Evolutionary conservation across 805 yeast genomes (phyloP).

Genomic region (Suhomyces sp.): DNA sequence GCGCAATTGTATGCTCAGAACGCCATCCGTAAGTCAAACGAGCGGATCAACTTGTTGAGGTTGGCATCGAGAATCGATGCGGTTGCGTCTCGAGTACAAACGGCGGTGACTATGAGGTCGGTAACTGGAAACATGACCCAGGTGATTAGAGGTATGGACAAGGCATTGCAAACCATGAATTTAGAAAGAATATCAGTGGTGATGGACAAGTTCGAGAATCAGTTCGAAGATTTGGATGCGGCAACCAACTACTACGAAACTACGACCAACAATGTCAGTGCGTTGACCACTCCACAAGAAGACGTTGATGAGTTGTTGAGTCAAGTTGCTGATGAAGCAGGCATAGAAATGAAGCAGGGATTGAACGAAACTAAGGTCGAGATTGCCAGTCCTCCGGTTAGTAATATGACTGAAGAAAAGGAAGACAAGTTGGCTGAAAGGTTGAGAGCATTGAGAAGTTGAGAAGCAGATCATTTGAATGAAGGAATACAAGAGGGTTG

Average conservation of each 20-base stretch:
- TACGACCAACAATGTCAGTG: conserved; percentile 85
- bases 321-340: conserved; percentile 96
- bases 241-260: conserved; percentile 89
- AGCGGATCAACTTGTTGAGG: conserved; percentile 74
- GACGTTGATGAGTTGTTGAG: conserved; percentile 88
- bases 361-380: conserved; percentile 64
- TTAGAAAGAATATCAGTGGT: conserved; percentile 87
- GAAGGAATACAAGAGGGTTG: no score
- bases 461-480: not conserved
- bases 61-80: conserved; percentile 91
- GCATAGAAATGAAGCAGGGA: conserved; percentile 85
- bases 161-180: conserved; percentile 93
- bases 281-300: conserved; percentile 89
- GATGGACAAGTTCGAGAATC: conserved; percentile 96
- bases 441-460: conserved; percentile 74
- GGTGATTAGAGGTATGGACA: conserved; percentile 94
- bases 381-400: conserved; percentile 38
- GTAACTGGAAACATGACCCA: conserved; percentile 92
- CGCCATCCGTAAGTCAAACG: conserved; percentile 89
- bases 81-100: conserved; percentile 92
- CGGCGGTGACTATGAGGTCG: conserved; percentile 96
- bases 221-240: conserved; percentile 94
- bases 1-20: conserved; percentile 94
- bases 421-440: conserved; percentile 89
- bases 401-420: conserved; percentile 57